Conservation (phyloP, 2,329 filamentous ascomycete species). For the Phaeosphaeria sp. region DNA sequence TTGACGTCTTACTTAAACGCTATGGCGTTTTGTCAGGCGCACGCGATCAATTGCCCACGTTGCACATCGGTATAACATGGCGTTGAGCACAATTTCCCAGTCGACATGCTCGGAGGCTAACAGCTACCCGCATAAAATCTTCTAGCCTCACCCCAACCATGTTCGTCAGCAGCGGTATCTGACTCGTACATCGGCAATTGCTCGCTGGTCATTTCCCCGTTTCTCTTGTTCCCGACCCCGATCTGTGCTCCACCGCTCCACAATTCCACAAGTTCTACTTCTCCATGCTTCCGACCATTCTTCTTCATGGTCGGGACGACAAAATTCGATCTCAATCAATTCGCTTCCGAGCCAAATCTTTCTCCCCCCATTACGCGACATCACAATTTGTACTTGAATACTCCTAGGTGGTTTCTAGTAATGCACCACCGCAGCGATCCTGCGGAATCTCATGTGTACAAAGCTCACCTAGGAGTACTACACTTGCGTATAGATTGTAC, state of each 20-base stretch:
- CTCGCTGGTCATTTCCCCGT: neutral
- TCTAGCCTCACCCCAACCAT: neutral
- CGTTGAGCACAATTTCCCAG: too few relatives aligned
- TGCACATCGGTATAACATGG: too few relatives aligned
- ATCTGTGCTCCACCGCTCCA: neutral
- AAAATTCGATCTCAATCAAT: too few relatives aligned
- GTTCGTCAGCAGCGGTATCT: neutral
- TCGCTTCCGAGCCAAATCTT: too few relatives aligned
- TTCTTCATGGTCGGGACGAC: too few relatives aligned
- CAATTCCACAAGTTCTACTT: neutral
- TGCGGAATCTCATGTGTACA: too few relatives aligned
- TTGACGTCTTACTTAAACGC: neutral
- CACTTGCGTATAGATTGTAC: too few relatives aligned
- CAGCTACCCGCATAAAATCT: neutral
- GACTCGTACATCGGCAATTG: neutral
- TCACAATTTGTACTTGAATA: too few relatives aligned
- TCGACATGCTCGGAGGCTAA: neutral
- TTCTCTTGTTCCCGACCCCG: neutral
- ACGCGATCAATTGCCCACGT: neutral
- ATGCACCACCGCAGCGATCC: too few relatives aligned
- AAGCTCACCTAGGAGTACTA: too few relatives aligned
- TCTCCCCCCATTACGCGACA: too few relatives aligned
- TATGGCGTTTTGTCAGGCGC: neutral
- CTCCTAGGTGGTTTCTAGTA: too few relatives aligned
- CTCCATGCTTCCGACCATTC: neutral